Conservation (phyloP, 2,329 filamentous ascomycete genomes). For the Escovopsis weberi region DNA sequence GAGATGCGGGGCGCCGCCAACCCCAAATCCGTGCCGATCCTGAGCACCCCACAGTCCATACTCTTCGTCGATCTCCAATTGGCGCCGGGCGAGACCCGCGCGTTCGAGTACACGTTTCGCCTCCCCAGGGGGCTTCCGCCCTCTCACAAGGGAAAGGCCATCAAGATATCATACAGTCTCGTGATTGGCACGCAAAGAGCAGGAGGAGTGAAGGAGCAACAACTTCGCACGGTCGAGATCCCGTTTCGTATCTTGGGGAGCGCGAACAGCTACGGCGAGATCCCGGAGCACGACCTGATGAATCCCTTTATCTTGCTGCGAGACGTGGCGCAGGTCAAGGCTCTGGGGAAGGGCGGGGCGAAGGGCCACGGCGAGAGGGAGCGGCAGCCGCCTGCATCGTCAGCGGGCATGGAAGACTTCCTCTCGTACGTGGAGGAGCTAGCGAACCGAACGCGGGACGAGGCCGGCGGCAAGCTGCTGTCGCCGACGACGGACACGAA, state of each 20-base stretch:
- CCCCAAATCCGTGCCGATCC: constrained; percentile 72
- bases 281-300: constrained; percentile 88
- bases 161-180: constrained; percentile 85
- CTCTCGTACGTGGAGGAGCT: constrained; percentile 65
- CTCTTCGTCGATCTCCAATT: constrained; percentile 87
- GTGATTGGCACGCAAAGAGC: constrained; percentile 84
- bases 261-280: constrained; percentile 76
- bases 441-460: constrained; percentile 42
- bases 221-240: constrained; percentile 79
- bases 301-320: constrained; percentile 79
- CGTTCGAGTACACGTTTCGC: constrained; percentile 75
- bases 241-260: constrained; percentile 89
- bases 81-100: constrained; percentile 74
- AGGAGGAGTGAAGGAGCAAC: constrained; percentile 62
- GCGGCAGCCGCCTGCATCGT: constrained; percentile 12
- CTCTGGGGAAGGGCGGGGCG: constrained; percentile 13
- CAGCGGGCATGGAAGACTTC: constrained; percentile 48
- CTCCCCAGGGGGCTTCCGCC: constrained; percentile 83
- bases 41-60: constrained; percentile 93
- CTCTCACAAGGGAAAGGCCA: constrained; percentile 77
- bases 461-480: constrained; percentile 44
- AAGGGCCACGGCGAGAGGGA: constrained; percentile 12
- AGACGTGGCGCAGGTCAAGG: constrained; percentile 59
- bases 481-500: constrained; percentile 47
- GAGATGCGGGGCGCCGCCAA: constrained; percentile 85